Evolutionary conservation across 1,284 basidiomycete genomes (phyloP), one percentile per base, ranked within the genome.

Genomic region (Microbotryum lychnidis-dioicae): DNA sequence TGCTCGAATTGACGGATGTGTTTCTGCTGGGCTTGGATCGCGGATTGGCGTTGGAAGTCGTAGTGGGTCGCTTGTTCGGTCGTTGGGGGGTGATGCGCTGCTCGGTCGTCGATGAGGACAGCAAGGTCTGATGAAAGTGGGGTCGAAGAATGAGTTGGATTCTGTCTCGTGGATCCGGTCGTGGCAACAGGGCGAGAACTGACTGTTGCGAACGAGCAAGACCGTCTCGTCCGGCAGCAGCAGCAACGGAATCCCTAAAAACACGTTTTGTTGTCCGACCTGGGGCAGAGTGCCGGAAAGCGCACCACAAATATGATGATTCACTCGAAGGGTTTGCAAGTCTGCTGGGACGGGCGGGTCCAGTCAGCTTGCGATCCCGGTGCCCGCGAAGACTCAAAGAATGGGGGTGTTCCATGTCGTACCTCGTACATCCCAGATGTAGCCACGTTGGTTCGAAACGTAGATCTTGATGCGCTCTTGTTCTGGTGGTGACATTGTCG

Each of bases 201-300:
- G 60, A 89, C 91, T 83, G 68, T 87, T 85, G 63, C 87, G 81
- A 4, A 97, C 82, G 4, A 98, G 82, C 29, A 91, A 80, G 3
- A 89, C 88, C 3, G 88, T 90, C 74, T 98, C 96, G 74, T 99
- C 96, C 0, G 89, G 87, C 75, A 92, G 83, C 1, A 98, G 79
- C 21, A 91, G 79, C 3, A 97, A 78, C 1, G 96, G 96, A 20
- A 91, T 77, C 16, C 96, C 96, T 20, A 98, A 80, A 73, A 98
- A 98, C 2, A 90, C 84, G 76, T 99, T 99, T 76, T 99, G 96
- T 73, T 97, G 94, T 5, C 91, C 86, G 0, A 97, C 81, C 72
- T 93, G 89, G 3, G 96, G 93, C 23, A 99, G 81, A 0, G 96
- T 97, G 0, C 96, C 96, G 1, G 83, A 83, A 49, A 97, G 77